Evolutionary conservation across 169 alveolate genomes (phyloP).

Genomic region (Plasmodium coatneyi): DNA sequence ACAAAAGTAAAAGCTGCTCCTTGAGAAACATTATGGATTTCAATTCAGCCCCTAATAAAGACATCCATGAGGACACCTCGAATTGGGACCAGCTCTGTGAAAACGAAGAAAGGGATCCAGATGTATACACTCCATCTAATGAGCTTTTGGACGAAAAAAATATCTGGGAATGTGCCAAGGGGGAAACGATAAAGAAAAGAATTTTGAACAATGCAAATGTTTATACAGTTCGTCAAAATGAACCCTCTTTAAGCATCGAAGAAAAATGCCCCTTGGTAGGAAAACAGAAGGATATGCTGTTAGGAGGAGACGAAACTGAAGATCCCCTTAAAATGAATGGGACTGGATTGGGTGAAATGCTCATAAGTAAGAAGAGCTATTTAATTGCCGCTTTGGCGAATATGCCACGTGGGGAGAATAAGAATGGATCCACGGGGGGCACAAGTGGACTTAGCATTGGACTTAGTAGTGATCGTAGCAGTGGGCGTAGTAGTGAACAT

Average conservation of each 20-base stretch:
- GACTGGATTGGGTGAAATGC: neutral
- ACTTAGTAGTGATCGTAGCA: neutral
- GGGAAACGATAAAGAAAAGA: neutral
- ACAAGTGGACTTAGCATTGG: neutral
- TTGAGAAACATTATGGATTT: neutral
- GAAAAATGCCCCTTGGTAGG: neutral
- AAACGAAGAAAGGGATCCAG: neutral
- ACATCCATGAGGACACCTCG: neutral
- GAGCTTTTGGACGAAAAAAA: neutral
- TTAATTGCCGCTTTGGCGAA: neutral
- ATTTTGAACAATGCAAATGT: neutral
- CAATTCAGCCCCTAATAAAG: neutral
- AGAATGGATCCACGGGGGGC: neutral
- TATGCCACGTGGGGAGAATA: neutral
- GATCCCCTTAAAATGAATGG: neutral
- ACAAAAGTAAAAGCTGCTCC: slow-evolving; percentile 19
- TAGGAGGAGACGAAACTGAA: neutral
- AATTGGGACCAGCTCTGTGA: neutral
- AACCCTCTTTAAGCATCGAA: neutral
- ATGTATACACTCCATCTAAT: neutral
- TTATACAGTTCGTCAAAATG: neutral
- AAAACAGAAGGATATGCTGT: neutral
- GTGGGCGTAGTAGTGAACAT: neutral
- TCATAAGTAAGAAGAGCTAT: slow-evolving; percentile 5
- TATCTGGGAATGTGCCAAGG: neutral